Evolutionary conservation across 2,329 filamentous ascomycete genomes (phyloP), one percentile per base, ranked within the genome.

Genomic region (Venturia aucupariae): DNA sequence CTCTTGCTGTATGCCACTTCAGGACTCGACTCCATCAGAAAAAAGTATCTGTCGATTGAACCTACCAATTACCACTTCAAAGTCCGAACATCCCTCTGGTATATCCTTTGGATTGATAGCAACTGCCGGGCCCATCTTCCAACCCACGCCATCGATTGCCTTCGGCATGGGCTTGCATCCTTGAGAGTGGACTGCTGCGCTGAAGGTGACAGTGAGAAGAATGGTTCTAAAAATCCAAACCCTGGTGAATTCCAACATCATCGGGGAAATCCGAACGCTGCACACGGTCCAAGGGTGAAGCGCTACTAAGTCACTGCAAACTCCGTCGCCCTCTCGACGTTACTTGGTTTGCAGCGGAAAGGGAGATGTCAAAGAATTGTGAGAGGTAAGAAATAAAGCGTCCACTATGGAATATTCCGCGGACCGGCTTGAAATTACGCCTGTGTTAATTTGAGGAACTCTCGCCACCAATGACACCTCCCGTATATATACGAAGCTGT

Each of bases 131-230:
- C 63, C 63, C 63, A 64, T 60, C 39, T 41, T 64, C 39, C 39
- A 62, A 7, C 60, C 60, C 24, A 8, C 11, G 17, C 39, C 41
- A 32, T 24, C 60, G 10, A 62, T 22, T n/a, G 24, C 61, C 48
- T 63, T 63, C 8, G 62, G 62, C 62, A 63, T 55, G 27, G 62
- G 44, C 35, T 63, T 55, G 48, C 62, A 63, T 41, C 51, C 38
- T 63, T 63, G 51, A 30, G 51, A 55, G 13, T 35, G 35, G 27
- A 55, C 51, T n/a, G 51, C 17, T 17, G 51, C 10, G 22, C 27
- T 32, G 15, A 35, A 19, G 17, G 27, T 15, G 17, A 35, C 19
- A 13, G 27, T 35, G 10, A 55, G 17, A 32, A 55, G 51, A n/a
- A 35, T 15, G 10, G 19, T 5, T 55, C 27, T 27, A 55, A n/a